Conservation (phyloP, 345 rosid genomes). For the Sonneratia alba region DNA sequence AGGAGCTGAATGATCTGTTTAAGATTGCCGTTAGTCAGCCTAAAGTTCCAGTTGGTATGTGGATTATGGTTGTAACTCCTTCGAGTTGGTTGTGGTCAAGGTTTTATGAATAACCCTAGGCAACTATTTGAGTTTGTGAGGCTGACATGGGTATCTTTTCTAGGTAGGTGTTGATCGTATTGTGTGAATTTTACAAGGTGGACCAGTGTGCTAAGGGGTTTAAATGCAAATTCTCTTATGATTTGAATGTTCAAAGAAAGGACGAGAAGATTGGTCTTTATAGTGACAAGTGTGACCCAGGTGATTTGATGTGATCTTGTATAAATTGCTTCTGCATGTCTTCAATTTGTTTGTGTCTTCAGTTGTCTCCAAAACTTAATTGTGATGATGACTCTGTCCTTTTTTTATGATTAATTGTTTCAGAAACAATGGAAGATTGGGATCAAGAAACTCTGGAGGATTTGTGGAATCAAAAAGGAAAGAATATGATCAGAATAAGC, state of each 20-base stretch:
- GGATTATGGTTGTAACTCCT: not conserved
- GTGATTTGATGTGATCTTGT: conserved; percentile 17
- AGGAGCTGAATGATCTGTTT: conserved; percentile 84
- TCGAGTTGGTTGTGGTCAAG: not conserved
- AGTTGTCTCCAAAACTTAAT: not conserved
- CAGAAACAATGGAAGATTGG: conserved; percentile 89
- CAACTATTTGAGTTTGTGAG: not conserved
- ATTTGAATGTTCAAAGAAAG: conserved; percentile 87
- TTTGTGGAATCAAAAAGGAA: conserved; percentile 68
- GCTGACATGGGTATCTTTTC: conserved; percentile 5
- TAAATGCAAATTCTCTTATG: conserved; percentile 94
- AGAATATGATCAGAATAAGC: conserved; percentile 84
- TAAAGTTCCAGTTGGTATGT: conserved; percentile 72
- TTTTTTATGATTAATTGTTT: conserved; percentile 5
- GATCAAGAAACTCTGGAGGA: conserved; percentile 88
- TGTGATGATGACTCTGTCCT: not conserved
- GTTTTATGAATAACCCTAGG: no score
- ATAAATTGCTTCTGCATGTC: no score
- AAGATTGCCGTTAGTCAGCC: conserved; percentile 95
- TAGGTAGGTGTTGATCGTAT: conserved; percentile 78
- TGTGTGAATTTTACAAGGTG: conserved; percentile 74
- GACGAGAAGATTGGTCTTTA: conserved; percentile 90
- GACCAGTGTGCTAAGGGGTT: conserved; percentile 89
- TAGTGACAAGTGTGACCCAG: conserved; percentile 79
- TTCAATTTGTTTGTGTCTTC: not conserved